phyloP scores from a whole-genome alignment of 148 eudicot species.

The Rhododendron mucronatum region DNA sequence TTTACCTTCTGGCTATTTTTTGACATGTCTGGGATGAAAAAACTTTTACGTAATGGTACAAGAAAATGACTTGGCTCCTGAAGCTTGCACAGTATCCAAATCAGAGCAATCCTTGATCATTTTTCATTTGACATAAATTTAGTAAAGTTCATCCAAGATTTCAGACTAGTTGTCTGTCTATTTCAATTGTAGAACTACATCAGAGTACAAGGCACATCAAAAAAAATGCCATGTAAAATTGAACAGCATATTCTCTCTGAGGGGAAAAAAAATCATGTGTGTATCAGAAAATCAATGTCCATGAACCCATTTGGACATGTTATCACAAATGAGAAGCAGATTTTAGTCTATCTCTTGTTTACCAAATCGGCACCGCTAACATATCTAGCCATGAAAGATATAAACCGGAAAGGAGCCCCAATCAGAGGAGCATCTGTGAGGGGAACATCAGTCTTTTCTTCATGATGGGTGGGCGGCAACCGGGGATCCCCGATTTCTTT shows the following conservation, averaged over 20 bases:
- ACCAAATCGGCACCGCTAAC: conserved; percentile 96
- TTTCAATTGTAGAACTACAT: neutral
- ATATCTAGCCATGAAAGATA: conserved; percentile 75
- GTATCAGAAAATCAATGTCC: neutral
- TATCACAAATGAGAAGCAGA: neutral
- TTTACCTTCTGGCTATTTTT: neutral
- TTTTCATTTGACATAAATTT: neutral
- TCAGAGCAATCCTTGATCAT: neutral
- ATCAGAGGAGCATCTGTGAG: conserved; percentile 77
- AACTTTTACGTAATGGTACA: neutral
- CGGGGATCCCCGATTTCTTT: conserved; percentile 35
- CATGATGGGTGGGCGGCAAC: conserved; percentile 9
- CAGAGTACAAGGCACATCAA: neutral
- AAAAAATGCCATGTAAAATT: neutral
- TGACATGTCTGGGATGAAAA: neutral
- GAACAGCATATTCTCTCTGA: neutral
- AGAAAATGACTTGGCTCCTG: neutral
- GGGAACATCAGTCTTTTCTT: conserved; percentile 33
- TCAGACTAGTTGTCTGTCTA: neutral
- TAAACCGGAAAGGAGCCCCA: conserved; percentile 91
- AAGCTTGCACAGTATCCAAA: neutral
- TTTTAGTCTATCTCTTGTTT: conserved; percentile 20
- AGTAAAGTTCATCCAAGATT: neutral
- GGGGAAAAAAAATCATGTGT: neutral
- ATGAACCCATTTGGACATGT: neutral